phyloP scores from a whole-genome alignment of 208 protist genomes.

The Endotrypanum monterogeii region DNA sequence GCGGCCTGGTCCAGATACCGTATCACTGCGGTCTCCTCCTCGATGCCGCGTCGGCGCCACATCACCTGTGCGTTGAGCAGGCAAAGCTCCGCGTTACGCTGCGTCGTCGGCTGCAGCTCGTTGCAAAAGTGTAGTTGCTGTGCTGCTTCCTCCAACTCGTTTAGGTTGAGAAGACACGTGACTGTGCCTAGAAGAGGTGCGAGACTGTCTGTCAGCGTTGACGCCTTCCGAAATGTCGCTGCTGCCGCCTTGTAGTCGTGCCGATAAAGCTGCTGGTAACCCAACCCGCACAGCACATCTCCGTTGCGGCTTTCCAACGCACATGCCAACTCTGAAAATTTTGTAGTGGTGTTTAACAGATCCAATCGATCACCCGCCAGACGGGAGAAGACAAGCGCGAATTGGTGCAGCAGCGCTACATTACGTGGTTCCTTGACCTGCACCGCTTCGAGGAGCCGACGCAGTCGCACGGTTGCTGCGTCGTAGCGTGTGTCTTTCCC shows the following conservation, averaged over 20 bases:
- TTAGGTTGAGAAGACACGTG: constrained; percentile 61
- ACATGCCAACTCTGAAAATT: constrained; percentile 73
- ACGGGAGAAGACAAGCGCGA: constrained; percentile 74
- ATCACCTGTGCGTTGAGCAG: constrained; percentile 80
- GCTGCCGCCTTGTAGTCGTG: constrained; percentile 79
- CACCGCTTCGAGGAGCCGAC: constrained; percentile 60
- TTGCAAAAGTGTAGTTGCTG: constrained; percentile 89
- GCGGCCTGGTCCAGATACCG: constrained; percentile 76
- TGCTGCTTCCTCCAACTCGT: constrained; percentile 75
- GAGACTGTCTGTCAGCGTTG: constrained; percentile 76
- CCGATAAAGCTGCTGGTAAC: constrained; percentile 71
- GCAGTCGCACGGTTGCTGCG: constrained; percentile 61
- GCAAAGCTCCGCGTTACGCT: constrained; percentile 80
- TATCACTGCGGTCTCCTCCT: constrained; percentile 66
- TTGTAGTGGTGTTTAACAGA: constrained; percentile 64
- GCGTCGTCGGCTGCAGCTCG: constrained; percentile 78
- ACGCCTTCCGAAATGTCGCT: constrained; percentile 73
- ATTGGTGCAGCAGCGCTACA: constrained; percentile 65
- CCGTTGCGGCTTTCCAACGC: constrained; percentile 57
- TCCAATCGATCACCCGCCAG: constrained; percentile 42
- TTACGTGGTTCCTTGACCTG: constrained; percentile 81
- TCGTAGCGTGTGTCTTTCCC: constrained; percentile 76
- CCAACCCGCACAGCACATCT: constrained; percentile 86
- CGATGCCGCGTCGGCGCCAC: constrained; percentile 69
- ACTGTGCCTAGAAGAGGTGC: constrained; percentile 76